Evolutionary conservation across 1,139 yeast species (phyloP), one percentile per base, ranked within the genome.

Genomic region (Candida sanyaensis): DNA sequence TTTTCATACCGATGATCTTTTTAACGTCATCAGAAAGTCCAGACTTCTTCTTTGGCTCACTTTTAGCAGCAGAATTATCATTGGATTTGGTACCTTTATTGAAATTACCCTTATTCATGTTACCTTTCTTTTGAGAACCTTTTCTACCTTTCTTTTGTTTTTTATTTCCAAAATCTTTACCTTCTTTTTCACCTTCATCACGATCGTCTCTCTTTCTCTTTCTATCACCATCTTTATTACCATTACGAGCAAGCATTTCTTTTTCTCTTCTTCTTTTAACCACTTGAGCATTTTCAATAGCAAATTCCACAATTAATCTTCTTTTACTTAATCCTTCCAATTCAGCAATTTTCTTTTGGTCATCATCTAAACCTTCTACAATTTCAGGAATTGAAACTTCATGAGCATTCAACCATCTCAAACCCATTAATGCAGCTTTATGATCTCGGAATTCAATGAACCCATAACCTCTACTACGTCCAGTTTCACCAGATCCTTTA

Each of bases 381-480:
- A 89, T 78, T 66, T 92, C 97, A 8, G 78, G 82, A 41, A 68
- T 68, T 0, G 88, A 71, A 3, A 93, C 96, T 60, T 82, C 86
- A 64, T 93, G 97, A 3, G 96, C 97, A 69, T 93, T 93, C 65
- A 93, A 78, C 97, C 97, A 95, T 74, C 99, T 83, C 52, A 93
- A 79, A 5, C 96, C 98, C 97, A 92, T 92, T 54, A 93, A 78
- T 1, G 99, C 99, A 52, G 88, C 69, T 66, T 88, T 88, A 66
- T 93, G 99, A 66, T 92, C 96, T 69, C 93, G 83, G 67, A 80
- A 91, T 69, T 95, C 99, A 47, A 93, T 71, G 75, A 93, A 92
- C 53, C 99, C 99, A 60, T 92, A 93, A 51, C 99, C 99, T 73
- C 98, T 84, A 64, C 95, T 86, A 69, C 99, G 81, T 46, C 98